Evolutionary conservation across 495 filamentous ascomycete genomes (phyloP).

Genomic region (Arthonia radiata): DNA sequence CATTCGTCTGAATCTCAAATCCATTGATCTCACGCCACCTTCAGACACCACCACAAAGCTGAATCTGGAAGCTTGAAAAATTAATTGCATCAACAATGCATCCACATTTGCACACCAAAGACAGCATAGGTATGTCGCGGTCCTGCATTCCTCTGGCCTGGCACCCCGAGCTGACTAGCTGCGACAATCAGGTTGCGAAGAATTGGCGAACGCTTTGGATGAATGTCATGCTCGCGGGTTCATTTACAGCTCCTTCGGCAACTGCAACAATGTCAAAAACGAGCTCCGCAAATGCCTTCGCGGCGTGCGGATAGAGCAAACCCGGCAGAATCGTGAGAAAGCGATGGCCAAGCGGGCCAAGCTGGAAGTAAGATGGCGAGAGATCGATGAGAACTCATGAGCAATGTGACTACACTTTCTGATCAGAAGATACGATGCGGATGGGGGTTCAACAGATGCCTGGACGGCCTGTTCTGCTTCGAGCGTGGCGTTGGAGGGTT

Average conservation of each 20-base stretch:
- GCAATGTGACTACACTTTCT: too few species aligned
- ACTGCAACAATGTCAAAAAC: constrained; percentile 67
- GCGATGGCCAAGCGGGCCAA: constrained; percentile 41
- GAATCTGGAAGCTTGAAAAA: too few species aligned
- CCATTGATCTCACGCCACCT: too few species aligned
- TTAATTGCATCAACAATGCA: too few species aligned
- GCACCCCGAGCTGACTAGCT: constrained; percentile 2
- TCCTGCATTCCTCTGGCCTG: constrained; percentile 1
- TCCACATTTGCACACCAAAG: constrained; percentile 81
- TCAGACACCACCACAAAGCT: too few species aligned
- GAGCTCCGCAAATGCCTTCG: constrained; percentile 63
- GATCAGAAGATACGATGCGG: too few species aligned
- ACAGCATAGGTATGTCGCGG: constrained; percentile 47
- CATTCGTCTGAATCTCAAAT: too few species aligned
- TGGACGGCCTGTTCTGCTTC: too few species aligned
- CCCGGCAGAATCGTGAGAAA: constrained; percentile 45
- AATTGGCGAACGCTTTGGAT: constrained; percentile 75
- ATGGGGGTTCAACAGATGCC: too few species aligned
- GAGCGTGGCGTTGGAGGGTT: too few species aligned
- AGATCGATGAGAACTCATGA: constrained; percentile 47
- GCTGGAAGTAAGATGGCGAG: constrained; percentile 52
- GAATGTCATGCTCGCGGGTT: constrained; percentile 90
- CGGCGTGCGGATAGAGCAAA: constrained; percentile 50
- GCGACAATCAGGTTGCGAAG: constrained; percentile 49
- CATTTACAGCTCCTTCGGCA: constrained; percentile 63